Evolutionary conservation across 2,329 filamentous ascomycete genomes (phyloP).

Genomic region (Capronia coronata): DNA sequence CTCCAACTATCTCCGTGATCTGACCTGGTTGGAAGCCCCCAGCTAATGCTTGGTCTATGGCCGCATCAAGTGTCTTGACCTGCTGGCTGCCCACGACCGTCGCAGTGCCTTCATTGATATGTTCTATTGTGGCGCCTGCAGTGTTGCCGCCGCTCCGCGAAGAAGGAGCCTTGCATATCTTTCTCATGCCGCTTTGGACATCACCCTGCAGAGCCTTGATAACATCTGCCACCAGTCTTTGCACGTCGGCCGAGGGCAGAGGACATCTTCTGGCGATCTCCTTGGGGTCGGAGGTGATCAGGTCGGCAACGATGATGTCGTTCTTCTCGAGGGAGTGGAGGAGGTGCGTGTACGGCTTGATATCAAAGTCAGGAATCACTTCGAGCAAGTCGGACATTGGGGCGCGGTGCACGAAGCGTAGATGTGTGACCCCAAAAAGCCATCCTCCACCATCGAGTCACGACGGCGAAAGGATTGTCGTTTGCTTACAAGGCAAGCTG

Average conservation of each 20-base stretch:
- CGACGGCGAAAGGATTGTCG: neutral
- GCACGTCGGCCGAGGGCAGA: constrained; percentile 72
- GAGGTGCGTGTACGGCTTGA: constrained; percentile 64
- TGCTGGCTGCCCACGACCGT: constrained; percentile 42
- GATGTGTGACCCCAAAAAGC: constrained; percentile 2
- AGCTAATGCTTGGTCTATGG: constrained; percentile 63
- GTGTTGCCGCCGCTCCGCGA: neutral
- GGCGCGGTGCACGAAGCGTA: neutral
- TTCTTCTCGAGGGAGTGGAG: constrained; percentile 73
- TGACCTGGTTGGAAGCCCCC: constrained; percentile 76
- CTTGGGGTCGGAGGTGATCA: constrained; percentile 73
- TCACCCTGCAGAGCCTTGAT: constrained; percentile 57
- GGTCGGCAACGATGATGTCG: constrained; percentile 69
- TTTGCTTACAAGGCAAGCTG: constrained; percentile 34
- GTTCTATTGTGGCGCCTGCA: constrained; percentile 31
- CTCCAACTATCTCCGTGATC: constrained; percentile 83
- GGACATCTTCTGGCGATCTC: constrained; percentile 82
- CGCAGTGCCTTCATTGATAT: neutral
- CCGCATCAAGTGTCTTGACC: constrained; percentile 74
- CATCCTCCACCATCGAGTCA: constrained; percentile 6
- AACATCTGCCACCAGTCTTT: constrained; percentile 63
- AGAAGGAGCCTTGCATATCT: constrained; percentile 7
- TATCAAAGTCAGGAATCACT: constrained; percentile 73
- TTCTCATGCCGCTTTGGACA: constrained; percentile 7
- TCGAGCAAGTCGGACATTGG: constrained; percentile 77